Percentiles rank a stretch among this genome's conserved stretches.
Conservation (phyloP, 495 filamentous ascomycete species). For the Lophiotrema nucula region DNA sequence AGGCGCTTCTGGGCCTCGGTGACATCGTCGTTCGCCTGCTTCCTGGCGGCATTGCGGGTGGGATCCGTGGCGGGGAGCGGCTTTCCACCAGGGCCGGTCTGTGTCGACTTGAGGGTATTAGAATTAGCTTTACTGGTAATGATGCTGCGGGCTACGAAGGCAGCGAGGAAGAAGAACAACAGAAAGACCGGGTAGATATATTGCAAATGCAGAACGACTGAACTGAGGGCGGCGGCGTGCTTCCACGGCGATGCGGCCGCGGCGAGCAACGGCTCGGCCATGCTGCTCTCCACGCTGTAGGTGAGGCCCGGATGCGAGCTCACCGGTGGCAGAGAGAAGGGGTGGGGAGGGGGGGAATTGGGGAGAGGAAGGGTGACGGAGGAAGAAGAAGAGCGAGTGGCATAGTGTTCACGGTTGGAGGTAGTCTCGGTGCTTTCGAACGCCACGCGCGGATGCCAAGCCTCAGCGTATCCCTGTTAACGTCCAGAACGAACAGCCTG, state of each 20-base stretch:
- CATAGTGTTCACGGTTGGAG: background rate
- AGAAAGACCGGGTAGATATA: conserved; percentile 66
- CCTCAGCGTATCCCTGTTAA: background rate
- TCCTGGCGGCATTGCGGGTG: conserved; percentile 47
- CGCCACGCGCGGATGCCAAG: background rate
- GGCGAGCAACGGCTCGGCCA: background rate
- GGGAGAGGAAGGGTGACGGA: background rate
- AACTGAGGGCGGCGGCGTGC: background rate
- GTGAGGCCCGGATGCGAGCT: background rate
- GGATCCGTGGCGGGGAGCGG: conserved; percentile 61
- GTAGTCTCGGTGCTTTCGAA: background rate
- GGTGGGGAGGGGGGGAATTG: background rate
- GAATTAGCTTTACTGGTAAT: conserved; percentile 43
- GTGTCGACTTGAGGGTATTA: conserved; percentile 42
- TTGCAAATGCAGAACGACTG: conserved; percentile 31
- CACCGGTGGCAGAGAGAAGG: background rate
- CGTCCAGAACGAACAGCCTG: background rate
- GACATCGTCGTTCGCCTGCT: conserved; percentile 51
- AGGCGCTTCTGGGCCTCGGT: conserved; percentile 59
- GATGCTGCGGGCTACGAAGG: conserved; percentile 64
- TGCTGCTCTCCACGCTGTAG: background rate
- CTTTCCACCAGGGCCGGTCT: conserved; percentile 72
- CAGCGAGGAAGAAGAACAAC: conserved; percentile 64
- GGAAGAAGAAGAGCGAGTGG: background rate
- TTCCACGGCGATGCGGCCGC: background rate